phyloP scores from a whole-genome alignment of 139 green algal species.

The Asterochloris sp. region DNA sequence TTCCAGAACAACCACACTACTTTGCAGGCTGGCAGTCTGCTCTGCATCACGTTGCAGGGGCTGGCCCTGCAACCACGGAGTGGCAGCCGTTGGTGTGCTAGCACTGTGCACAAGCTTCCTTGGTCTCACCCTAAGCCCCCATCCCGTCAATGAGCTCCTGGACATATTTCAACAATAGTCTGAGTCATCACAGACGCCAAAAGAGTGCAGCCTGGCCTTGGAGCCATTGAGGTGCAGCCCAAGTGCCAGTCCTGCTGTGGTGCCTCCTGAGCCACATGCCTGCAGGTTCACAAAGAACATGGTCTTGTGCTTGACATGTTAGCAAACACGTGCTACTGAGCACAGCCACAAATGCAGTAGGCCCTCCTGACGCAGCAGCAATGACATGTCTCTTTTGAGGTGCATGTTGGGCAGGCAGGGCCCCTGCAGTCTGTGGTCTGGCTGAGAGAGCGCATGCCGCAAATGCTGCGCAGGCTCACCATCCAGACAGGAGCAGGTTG shows the following conservation, averaged over 20 bases:
- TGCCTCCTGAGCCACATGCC: constrained; percentile 89
- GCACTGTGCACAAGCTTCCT: background rate
- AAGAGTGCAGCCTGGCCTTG: constrained; percentile 53
- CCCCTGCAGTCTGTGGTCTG: too few species aligned
- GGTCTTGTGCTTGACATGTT: too few species aligned
- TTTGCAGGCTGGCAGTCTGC: background rate
- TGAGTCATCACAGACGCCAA: constrained; percentile 78
- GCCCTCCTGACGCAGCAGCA: too few species aligned
- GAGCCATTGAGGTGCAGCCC: constrained; percentile 59
- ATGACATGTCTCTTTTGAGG: too few species aligned
- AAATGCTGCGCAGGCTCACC: background rate
- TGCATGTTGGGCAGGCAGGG: too few species aligned
- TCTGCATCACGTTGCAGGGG: background rate
- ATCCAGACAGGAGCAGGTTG: constrained; percentile 91
- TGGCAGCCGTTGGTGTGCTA: background rate
- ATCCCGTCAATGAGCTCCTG: constrained; percentile 64
- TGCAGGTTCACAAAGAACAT: constrained; percentile 22
- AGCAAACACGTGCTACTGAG: too few species aligned
- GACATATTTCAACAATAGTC: constrained; percentile 87
- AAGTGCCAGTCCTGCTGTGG: constrained; percentile 80
- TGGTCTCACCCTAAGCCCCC: constrained; percentile 22
- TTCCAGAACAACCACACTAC: background rate
- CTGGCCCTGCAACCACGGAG: background rate
- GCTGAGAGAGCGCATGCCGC: too few species aligned
- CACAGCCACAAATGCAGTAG: too few species aligned